A percentile compares a stretch with the other conserved stretches of the same genome.
Conservation (phyloP, 2,329 filamentous ascomycete species). For the Didymellaceae sp. region DNA sequence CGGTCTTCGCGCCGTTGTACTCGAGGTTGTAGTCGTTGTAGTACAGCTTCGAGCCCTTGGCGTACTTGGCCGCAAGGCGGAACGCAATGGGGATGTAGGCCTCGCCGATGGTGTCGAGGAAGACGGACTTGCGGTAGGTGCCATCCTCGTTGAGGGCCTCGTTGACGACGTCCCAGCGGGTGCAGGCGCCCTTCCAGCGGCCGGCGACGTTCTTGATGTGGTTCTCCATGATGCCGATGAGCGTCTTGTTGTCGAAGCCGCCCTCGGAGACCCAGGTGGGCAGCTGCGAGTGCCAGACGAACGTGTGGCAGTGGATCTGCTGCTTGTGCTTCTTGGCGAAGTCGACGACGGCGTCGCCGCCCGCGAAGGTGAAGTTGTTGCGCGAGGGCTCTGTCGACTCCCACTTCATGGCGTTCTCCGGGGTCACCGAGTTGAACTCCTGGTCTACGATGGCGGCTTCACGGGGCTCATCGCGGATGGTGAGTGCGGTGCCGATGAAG, state of each 20-base stretch:
- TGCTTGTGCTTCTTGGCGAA: conserved; percentile 47
- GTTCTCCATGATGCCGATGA: conserved; percentile 51
- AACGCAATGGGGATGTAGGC: conserved; percentile 57
- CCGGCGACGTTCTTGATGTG: conserved; percentile 50
- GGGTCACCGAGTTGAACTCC: conserved; percentile 41
- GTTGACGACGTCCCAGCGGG: conserved; percentile 51
- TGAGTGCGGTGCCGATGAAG: conserved; percentile 38
- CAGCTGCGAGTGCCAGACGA: conserved; percentile 53
- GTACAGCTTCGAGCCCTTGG: conserved; percentile 54
- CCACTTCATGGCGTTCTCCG: conserved; percentile 42
- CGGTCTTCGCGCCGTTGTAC: conserved; percentile 54
- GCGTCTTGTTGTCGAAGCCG: conserved; percentile 49
- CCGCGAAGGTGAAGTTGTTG: conserved; percentile 48
- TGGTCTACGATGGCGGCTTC: conserved; percentile 35
- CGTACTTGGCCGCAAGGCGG: conserved; percentile 49
- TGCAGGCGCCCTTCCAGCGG: conserved; percentile 50
- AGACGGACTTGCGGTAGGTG: conserved; percentile 52
- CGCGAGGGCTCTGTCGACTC: conserved; percentile 47
- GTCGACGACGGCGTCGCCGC: conserved; percentile 44
- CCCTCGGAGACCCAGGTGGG: conserved; percentile 49
- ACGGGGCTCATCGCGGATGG: conserved; percentile 32
- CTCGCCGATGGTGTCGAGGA: conserved; percentile 52
- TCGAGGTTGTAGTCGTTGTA: conserved; percentile 73
- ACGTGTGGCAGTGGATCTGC: conserved; percentile 49
- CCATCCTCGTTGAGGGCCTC: conserved; percentile 56